phyloP scores from a whole-genome alignment of 768 basidiomycete species.

The Lentinula sp. region DNA sequence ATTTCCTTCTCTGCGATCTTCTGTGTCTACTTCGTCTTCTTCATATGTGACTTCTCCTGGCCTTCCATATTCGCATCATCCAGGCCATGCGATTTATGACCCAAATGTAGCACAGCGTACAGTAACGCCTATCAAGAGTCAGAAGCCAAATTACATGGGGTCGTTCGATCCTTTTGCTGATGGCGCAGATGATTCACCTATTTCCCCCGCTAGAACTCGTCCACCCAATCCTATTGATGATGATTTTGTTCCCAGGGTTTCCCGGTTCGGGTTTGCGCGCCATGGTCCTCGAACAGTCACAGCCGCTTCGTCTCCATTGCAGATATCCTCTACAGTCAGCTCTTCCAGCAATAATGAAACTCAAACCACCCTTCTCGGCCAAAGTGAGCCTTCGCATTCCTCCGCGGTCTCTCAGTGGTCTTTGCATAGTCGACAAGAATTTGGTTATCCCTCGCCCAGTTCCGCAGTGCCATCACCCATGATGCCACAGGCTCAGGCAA shows the following conservation, averaged over 20 bases:
- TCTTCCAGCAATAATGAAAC: slow-evolving; percentile 38
- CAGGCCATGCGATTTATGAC: slow-evolving; percentile 52
- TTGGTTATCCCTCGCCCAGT: slow-evolving; percentile 33
- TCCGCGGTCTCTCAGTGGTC: slow-evolving; percentile 39
- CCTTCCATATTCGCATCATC: slow-evolving; percentile 40
- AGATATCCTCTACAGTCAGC: slow-evolving; percentile 48
- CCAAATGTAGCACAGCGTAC: slow-evolving; percentile 34
- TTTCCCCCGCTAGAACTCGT: slow-evolving; percentile 23
- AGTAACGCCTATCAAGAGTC: slow-evolving; percentile 35
- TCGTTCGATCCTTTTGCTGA: slow-evolving; percentile 83
- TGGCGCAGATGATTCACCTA: slow-evolving; percentile 36
- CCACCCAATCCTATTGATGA: slow-evolving; percentile 44
- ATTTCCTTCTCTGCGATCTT: slow-evolving; percentile 55
- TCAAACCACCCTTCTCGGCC: slow-evolving; percentile 25
- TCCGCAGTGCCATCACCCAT: slow-evolving; percentile 40
- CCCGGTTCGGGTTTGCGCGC: slow-evolving; percentile 77
- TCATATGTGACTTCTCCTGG: slow-evolving; percentile 47
- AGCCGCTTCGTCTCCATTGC: slow-evolving; percentile 51
- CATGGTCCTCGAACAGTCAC: slow-evolving; percentile 52
- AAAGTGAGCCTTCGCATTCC: slow-evolving; percentile 26
- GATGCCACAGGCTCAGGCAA: slow-evolving; percentile 36
- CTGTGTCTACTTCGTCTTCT: slow-evolving; percentile 20
- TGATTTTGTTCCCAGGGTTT: slow-evolving; percentile 60
- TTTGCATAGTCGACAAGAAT: slow-evolving; percentile 31
- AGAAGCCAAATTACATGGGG: slow-evolving; percentile 55